Evolutionary conservation across 495 filamentous ascomycete species (phyloP).

Genomic region (Bathelium albidoporum): DNA sequence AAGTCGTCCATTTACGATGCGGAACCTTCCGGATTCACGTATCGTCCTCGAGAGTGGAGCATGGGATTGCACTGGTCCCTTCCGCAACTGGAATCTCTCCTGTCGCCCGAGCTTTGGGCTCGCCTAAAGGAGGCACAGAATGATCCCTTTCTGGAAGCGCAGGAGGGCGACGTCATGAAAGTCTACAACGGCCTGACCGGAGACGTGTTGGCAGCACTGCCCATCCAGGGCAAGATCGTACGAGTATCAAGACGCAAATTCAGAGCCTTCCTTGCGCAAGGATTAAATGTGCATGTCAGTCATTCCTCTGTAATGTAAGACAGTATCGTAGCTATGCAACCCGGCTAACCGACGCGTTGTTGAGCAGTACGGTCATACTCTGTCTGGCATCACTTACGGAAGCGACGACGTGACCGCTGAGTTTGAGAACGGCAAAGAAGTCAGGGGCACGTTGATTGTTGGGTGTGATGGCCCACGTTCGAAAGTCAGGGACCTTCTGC

Average conservation of each 20-base stretch:
- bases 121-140: conserved; percentile 6
- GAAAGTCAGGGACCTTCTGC: conserved; percentile 13
- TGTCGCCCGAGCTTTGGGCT: conserved; percentile 6
- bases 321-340: too few relatives aligned
- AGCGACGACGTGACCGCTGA: conserved; percentile 10
- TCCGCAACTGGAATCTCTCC: conserved; percentile 5
- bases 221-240: conserved; percentile 5
- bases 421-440: conserved; percentile 20
- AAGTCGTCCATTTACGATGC: conserved; percentile 7
- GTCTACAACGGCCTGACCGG: conserved; percentile 8
- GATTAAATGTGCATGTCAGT: conserved; percentile 8
- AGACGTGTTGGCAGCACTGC: conserved; percentile 5
- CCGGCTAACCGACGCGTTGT: background rate
- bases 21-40: conserved; percentile 1
- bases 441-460: conserved; percentile 15
- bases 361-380: conserved; percentile 13
- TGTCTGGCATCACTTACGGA: conserved; percentile 10
- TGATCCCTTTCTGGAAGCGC: conserved; percentile 5
- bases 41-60: conserved; percentile 11
- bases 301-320: background rate
- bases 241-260: conserved; percentile 9
- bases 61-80: conserved; percentile 15
- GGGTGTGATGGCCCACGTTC: conserved; percentile 22
- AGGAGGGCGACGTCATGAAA: conserved; percentile 2
- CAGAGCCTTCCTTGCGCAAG: conserved; percentile 6